Conservation (phyloP, 2,329 filamentous ascomycete species). For the Aspergillus jensenii region DNA sequence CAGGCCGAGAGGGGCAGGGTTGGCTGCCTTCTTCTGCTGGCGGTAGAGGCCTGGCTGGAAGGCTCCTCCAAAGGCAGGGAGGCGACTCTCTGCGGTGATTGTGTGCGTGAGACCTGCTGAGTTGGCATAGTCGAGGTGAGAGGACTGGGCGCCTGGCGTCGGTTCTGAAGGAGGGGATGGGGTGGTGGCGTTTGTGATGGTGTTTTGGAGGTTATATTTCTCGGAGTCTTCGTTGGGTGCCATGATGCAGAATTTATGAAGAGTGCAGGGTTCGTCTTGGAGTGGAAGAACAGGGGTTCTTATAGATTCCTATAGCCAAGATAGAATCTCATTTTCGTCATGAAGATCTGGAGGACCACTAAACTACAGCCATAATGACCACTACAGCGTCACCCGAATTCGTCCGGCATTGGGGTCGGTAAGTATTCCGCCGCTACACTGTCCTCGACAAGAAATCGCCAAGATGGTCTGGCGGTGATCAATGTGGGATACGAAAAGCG, state of each 20-base stretch:
- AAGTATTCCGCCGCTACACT: too few relatives aligned
- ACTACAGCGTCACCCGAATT: too few relatives aligned
- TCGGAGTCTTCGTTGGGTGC: background rate
- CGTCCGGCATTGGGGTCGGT: too few relatives aligned
- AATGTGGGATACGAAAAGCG: too few relatives aligned
- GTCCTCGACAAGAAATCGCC: too few relatives aligned
- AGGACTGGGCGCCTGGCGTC: background rate
- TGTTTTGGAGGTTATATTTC: constrained; percentile 8
- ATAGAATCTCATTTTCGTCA: too few relatives aligned
- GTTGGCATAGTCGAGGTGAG: constrained; percentile 6
- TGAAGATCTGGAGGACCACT: too few relatives aligned
- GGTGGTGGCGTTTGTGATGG: constrained; percentile 1
- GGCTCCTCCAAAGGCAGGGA: constrained; percentile 64
- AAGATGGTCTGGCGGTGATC: too few relatives aligned
- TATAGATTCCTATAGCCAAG: background rate
- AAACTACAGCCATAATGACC: too few relatives aligned
- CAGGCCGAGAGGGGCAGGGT: constrained; percentile 72
- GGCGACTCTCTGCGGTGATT: constrained; percentile 35
- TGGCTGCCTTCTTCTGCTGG: constrained; percentile 65
- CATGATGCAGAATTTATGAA: background rate
- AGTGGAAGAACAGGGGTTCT: background rate
- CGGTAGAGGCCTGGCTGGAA: constrained; percentile 66
- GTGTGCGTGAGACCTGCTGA: constrained; percentile 47
- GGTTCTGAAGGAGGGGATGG: background rate
- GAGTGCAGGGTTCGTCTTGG: too few relatives aligned